Base-by-base conservation (phyloP, 805 yeast species). In the Metschnikowia rubicola region DNA sequence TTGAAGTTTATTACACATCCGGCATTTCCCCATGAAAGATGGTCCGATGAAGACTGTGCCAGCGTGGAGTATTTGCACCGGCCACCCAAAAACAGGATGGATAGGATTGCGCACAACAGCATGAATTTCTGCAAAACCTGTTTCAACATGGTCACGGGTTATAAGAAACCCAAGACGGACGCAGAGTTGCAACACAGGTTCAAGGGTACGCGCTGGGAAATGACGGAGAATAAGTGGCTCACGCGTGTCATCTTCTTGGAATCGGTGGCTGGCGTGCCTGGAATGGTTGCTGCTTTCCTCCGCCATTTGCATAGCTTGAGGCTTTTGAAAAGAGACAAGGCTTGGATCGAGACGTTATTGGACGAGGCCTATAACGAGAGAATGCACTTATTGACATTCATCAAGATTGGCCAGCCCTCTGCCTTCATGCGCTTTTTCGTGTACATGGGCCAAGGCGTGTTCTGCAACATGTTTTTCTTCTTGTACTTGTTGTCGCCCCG, bases 291-390 rank as follows among this genome's bases (percentile, higher is more conserved):
- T 3, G 85, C 86, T 1, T 84, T 83, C 65, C 63, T 85, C 37
- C 75, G 90, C 47, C 90, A 85, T 60, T 70, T 84, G 56, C 83
- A 81, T 52, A 77, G 87, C 2, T 61, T 84, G 40, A 67, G 91
- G 53, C 62, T 83, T 41, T 67, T 85, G 54, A 73, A 74, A 57
- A 66, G 90, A 49, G 91, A 84, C 61, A 77, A 80, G 57, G 89
- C 87, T 1, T 85, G 88, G 85, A 75, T 85, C 51, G 88, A 84
- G 61, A 83, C 90, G 2, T 67, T 85, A 35, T 67, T 80, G 35
- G 90, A 84, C 57, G 91, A 84, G 59, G 88, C 90, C 0, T 85
- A 84, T 66, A 84, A 85, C 57, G 91, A 84, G 64, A 74, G 89
- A 62, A 84, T 85, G 86, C 91, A 84, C 60, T 71, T 84, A 43